phyloP scores from a whole-genome alignment of 1,284 basidiomycete genomes.

The Rhodofomes roseus region DNA sequence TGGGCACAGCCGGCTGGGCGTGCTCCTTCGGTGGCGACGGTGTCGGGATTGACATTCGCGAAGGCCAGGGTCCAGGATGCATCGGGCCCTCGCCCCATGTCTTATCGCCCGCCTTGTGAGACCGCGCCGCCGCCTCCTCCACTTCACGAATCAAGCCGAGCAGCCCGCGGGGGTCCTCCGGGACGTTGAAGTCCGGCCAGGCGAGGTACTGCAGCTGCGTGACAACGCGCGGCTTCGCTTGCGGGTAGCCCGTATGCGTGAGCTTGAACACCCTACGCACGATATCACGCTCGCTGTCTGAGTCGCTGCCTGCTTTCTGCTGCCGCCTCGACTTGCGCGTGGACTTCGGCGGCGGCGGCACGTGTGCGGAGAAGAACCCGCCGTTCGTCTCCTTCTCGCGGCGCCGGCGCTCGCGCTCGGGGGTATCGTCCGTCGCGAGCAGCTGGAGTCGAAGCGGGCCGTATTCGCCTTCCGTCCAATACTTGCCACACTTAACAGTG shows the following conservation, averaged over 20 bases:
- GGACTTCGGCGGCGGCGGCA: constrained; percentile 10
- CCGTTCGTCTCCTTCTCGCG: constrained; percentile 30
- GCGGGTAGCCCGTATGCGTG: constrained; percentile 55
- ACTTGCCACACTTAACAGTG: constrained; percentile 87
- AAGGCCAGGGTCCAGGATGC: constrained; percentile 5
- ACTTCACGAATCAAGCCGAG: constrained; percentile 65
- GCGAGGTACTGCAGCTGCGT: constrained; percentile 86
- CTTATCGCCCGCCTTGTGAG: constrained; percentile 37
- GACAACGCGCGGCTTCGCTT: constrained; percentile 54
- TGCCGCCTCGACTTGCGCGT: constrained; percentile 9
- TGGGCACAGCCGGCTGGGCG: background rate
- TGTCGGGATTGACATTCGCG: background rate
- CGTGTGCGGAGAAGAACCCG: constrained; percentile 24
- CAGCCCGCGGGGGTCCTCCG: constrained; percentile 73
- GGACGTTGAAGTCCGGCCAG: constrained; percentile 95
- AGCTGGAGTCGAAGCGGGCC: constrained; percentile 67
- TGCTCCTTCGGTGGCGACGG: background rate
- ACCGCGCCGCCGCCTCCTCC: constrained; percentile 55
- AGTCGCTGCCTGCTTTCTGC: constrained; percentile 12
- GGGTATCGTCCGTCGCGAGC: constrained; percentile 49
- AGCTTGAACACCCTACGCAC: constrained; percentile 75
- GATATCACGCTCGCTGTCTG: constrained; percentile 27
- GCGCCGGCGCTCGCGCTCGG: constrained; percentile 24
- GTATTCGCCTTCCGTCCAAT: constrained; percentile 78
- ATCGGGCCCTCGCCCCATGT: constrained; percentile 34